Conservation (phyloP, 768 basidiomycete genomes). For the Suillus decipiens region DNA sequence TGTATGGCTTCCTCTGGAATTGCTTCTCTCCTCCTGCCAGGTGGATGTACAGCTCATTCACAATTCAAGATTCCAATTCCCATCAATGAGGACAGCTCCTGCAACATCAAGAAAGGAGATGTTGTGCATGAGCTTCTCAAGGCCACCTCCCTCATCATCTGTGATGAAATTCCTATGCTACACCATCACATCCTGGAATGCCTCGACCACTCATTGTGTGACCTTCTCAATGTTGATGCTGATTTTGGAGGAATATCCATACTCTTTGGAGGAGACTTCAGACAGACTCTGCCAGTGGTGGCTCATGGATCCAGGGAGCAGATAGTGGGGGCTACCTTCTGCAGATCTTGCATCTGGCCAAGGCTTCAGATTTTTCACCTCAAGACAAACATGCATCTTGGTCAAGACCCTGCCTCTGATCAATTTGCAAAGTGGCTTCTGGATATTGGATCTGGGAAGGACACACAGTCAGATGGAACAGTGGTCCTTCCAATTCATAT, state of each 20-base stretch:
- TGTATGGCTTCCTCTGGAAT: slow-evolving; percentile 55
- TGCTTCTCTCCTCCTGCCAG: slow-evolving; percentile 43
- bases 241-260: slow-evolving; percentile 43
- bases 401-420: slow-evolving; percentile 24
- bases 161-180: slow-evolving; percentile 37
- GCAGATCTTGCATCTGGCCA: slow-evolving; percentile 41
- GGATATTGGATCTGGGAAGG: slow-evolving; percentile 35
- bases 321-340: slow-evolving; percentile 40
- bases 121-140: no score
- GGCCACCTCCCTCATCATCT: no score
- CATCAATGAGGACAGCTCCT: slow-evolving; percentile 29
- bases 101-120: slow-evolving; percentile 12
- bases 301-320: slow-evolving; percentile 35
- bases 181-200: slow-evolving; percentile 40
- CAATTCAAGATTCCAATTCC: slow-evolving; percentile 48
- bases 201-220: slow-evolving; percentile 38
- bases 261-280: slow-evolving; percentile 28
- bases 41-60: slow-evolving; percentile 49
- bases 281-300: slow-evolving; percentile 48
- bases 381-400: slow-evolving; percentile 43
- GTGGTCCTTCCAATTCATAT: slow-evolving; percentile 30
- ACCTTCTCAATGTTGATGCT: slow-evolving; percentile 29
- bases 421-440: slow-evolving; percentile 40
- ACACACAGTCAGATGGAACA: slow-evolving; percentile 10
- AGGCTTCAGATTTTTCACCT: slow-evolving; percentile 35